Conservation (phyloP, 192 early-diverging fungal species). For the Coemansia sp. region DNA sequence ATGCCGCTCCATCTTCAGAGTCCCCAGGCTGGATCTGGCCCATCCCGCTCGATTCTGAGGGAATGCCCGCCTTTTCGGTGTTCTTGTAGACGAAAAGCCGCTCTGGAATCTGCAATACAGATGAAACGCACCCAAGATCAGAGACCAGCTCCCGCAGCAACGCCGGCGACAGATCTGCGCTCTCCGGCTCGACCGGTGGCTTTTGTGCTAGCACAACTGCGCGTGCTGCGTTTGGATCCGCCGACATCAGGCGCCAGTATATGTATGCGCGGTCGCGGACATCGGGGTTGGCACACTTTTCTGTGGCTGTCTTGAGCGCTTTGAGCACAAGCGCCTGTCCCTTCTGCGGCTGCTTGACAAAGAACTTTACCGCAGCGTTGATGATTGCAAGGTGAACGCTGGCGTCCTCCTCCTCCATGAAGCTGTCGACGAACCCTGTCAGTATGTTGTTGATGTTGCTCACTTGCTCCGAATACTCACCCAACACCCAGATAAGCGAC, state of each 20-base stretch:
- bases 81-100: slow-evolving; percentile 63
- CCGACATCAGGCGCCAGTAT: slow-evolving; percentile 95
- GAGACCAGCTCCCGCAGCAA: slow-evolving; percentile 85
- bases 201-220: slow-evolving; percentile 87
- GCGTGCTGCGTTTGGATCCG: slow-evolving; percentile 91
- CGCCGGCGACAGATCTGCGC: slow-evolving; percentile 61
- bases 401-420: slow-evolving; percentile 78
- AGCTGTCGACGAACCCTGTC: slow-evolving; percentile 75
- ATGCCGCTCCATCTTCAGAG: slow-evolving; percentile 7
- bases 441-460: slow-evolving; percentile 81
- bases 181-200: slow-evolving; percentile 78
- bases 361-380: slow-evolving; percentile 89
- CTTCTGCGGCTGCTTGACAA: slow-evolving; percentile 85
- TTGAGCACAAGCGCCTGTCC: slow-evolving; percentile 86
- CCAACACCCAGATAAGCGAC: slow-evolving; percentile 93
- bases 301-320: slow-evolving; percentile 84
- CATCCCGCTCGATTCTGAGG: slow-evolving; percentile 16
- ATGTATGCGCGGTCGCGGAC: slow-evolving; percentile 95
- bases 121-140: slow-evolving; percentile 86
- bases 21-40: slow-evolving; percentile 3
- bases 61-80: slow-evolving; percentile 40
- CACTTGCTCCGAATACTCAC: slow-evolving; percentile 92
- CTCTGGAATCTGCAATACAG: slow-evolving; percentile 94
- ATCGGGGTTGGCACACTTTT: slow-evolving; percentile 91
- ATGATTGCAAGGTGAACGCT: slow-evolving; percentile 91